phyloP scores from a whole-genome alignment of 2,329 filamentous ascomycete genomes.

The Didymella pinodella region DNA sequence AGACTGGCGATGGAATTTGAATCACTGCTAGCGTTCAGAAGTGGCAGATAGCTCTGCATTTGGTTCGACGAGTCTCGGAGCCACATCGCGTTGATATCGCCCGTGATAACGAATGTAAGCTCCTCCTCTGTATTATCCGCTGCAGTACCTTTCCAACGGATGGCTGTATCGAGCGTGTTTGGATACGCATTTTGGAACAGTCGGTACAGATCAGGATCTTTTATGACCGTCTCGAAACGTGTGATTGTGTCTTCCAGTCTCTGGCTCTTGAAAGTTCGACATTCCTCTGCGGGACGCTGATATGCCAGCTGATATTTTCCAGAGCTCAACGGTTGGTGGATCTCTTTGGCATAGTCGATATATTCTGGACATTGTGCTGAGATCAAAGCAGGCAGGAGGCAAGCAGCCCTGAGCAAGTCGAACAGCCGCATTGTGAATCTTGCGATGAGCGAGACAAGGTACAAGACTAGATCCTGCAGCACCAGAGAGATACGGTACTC shows the following conservation, averaged over 20 bases:
- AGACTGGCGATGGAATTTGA: constrained; percentile 70
- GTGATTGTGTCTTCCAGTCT: constrained; percentile 52
- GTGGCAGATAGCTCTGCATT: constrained; percentile 72
- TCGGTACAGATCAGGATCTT: constrained; percentile 68
- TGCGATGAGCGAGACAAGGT: background rate
- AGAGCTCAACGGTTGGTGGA: constrained; percentile 55
- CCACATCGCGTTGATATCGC: constrained; percentile 67
- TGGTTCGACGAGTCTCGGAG: constrained; percentile 69
- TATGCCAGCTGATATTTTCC: constrained; percentile 57
- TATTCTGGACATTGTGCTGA: constrained; percentile 56
- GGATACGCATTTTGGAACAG: constrained; percentile 77
- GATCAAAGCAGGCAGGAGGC: constrained; percentile 34
- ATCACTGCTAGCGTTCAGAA: constrained; percentile 64
- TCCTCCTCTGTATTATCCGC: constrained; percentile 68
- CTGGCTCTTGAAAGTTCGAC: constrained; percentile 58
- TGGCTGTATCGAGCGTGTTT: constrained; percentile 77
- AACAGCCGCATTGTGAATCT: constrained; percentile 36
- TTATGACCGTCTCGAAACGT: constrained; percentile 51
- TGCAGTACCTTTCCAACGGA: constrained; percentile 71
- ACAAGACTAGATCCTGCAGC: constrained; percentile 2
- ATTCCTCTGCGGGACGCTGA: constrained; percentile 54
- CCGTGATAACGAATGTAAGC: constrained; percentile 66
- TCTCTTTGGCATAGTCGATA: constrained; percentile 50
- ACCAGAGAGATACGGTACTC: constrained; percentile 1
- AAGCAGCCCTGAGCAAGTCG: constrained; percentile 25